Percentiles rank a stretch among this genome's conserved stretches.
Conservation (phyloP, 1,284 basidiomycete species). For the Fomitopsis palustris region DNA sequence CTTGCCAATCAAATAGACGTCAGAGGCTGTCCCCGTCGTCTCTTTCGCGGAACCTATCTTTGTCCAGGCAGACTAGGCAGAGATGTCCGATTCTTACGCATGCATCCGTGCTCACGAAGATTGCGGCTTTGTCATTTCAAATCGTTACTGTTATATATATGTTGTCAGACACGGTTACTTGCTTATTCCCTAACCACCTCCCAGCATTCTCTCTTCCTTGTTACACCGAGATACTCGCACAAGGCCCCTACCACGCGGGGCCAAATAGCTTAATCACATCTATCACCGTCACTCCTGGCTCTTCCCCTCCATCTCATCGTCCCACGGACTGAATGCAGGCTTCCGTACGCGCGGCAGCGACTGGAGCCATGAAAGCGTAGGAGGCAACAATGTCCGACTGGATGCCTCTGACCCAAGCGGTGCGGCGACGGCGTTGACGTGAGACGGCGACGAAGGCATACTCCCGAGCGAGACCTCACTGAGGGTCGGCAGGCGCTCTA, state of each 20-base stretch:
- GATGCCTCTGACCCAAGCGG: constrained; percentile 5
- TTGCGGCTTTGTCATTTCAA: constrained; percentile 20
- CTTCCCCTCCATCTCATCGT: constrained; percentile 27
- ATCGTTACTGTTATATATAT: constrained; percentile 19
- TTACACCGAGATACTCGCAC: constrained; percentile 2
- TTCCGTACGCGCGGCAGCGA: constrained; percentile 28
- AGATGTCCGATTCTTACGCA: background rate
- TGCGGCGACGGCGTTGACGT: constrained; percentile 35
- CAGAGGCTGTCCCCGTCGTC: background rate
- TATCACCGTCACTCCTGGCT: constrained; percentile 11
- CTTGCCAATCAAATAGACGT: background rate
- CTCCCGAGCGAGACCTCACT: constrained; percentile 56
- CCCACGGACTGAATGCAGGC: constrained; percentile 36
- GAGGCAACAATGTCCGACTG: constrained; percentile 19
- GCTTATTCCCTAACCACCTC: background rate
- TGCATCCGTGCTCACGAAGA: background rate
- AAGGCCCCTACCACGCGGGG: background rate
- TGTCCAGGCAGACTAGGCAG: background rate
- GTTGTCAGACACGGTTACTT: constrained; percentile 1
- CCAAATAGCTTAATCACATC: constrained; percentile 11
- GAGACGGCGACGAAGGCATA: constrained; percentile 58
- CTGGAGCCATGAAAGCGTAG: constrained; percentile 30
- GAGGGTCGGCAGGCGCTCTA: constrained; percentile 70
- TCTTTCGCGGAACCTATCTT: background rate
- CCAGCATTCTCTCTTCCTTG: background rate